Percentiles rank a stretch among this genome's conserved stretches.
phyloP scores from a whole-genome alignment of 2,329 filamentous ascomycete genomes.

The Amauroascus niger region DNA sequence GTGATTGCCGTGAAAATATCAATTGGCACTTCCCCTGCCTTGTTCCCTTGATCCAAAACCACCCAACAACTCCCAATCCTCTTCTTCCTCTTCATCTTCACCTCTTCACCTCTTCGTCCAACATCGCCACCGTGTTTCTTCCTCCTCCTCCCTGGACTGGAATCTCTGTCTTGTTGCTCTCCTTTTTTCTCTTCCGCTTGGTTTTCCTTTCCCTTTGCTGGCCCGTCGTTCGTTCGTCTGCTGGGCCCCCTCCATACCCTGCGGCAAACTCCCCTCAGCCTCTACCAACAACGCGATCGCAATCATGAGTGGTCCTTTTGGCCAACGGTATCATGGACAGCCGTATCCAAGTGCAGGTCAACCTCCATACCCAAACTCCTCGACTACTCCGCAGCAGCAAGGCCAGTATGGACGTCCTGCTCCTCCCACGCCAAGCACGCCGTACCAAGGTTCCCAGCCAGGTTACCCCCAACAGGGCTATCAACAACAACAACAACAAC shows the following conservation, averaged over 20 bases:
- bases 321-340: conserved; percentile 31
- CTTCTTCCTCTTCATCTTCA: background rate
- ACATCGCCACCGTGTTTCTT: no score
- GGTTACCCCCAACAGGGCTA: conserved; percentile 25
- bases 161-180: background rate
- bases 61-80: background rate
- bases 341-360: conserved; percentile 26
- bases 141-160: no score
- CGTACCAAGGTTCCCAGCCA: conserved; percentile 24
- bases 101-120: no score
- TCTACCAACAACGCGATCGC: conserved; percentile 13
- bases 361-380: conserved; percentile 29
- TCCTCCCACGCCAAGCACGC: conserved; percentile 25
- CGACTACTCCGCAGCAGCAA: conserved; percentile 26
- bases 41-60: background rate
- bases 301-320: conserved; percentile 32
- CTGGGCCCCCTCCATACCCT: background rate
- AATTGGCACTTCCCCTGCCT: background rate
- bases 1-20: background rate
- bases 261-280: conserved; percentile 6
- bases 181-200: background rate
- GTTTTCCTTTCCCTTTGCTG: background rate
- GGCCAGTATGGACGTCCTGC: conserved; percentile 30
- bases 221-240: conserved; percentile 1
- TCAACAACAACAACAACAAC: background rate